Conservation (phyloP, 805 yeast species). For the Tetrapisispora namnaoensis region DNA sequence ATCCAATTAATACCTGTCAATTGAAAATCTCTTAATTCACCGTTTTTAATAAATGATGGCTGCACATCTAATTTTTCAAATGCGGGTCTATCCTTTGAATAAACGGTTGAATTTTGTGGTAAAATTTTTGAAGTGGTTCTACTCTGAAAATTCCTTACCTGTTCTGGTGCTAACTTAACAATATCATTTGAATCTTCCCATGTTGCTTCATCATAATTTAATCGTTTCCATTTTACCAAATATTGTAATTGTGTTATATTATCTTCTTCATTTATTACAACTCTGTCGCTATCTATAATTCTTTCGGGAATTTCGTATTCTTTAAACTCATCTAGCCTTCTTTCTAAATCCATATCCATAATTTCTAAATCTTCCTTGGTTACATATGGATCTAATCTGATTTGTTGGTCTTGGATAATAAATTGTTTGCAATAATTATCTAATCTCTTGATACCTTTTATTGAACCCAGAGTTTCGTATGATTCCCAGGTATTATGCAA, state of each 20-base stretch:
- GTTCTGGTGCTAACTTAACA: constrained; percentile 72
- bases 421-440: constrained; percentile 85
- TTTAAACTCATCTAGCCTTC: constrained; percentile 68
- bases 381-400: constrained; percentile 67
- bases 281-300: constrained; percentile 75
- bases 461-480: constrained; percentile 39
- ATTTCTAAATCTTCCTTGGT: constrained; percentile 88
- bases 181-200: constrained; percentile 92
- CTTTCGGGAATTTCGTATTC: constrained; percentile 84
- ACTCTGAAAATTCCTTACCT: constrained; percentile 73
- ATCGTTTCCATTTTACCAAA: constrained; percentile 85
- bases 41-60: constrained; percentile 83
- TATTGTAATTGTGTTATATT: constrained; percentile 61
- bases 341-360: constrained; percentile 82
- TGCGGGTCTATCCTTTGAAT: constrained; percentile 66
- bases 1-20: constrained; percentile 97
- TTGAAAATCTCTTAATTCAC: constrained; percentile 93
- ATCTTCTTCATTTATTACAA: constrained; percentile 36
- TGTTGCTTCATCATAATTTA: constrained; percentile 90
- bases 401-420: constrained; percentile 61
- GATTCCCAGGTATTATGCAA: constrained; percentile 92
- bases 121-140: constrained; percentile 75
- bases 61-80: constrained; percentile 81
- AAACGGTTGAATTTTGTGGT: constrained; percentile 71
- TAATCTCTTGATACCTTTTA: constrained; percentile 72